Evolutionary conservation across 2,329 filamentous ascomycete species (phyloP).

Genomic region (Venturia oleaginea): DNA sequence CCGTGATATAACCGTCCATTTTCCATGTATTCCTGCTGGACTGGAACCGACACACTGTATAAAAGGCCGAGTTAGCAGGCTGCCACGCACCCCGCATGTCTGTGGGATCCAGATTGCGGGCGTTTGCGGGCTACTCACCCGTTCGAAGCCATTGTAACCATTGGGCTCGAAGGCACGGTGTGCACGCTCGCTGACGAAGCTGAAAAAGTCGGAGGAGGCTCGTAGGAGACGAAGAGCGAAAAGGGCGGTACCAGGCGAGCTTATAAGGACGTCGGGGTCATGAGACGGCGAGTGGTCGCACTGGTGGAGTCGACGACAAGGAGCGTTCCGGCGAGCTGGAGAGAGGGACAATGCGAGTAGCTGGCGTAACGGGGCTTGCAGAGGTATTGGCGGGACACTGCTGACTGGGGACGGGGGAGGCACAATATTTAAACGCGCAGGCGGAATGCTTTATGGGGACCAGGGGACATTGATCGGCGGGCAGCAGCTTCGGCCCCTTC

Average conservation of each 20-base stretch:
- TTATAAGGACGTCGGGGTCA: conserved; percentile 11
- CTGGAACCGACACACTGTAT: conserved; percentile 28
- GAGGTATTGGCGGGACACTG: conserved; percentile 7
- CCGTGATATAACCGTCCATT: conserved; percentile 63
- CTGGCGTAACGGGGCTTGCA: conserved; percentile 5
- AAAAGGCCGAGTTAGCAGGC: conserved; percentile 12
- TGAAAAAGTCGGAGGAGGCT: background rate
- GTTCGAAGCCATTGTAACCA: conserved; percentile 36
- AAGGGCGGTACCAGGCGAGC: conserved; percentile 7
- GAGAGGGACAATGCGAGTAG: conserved; percentile 4
- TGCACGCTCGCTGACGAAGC: conserved; percentile 1
- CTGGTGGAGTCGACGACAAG: conserved; percentile 6
- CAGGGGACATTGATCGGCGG: conserved; percentile 1
- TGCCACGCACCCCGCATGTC: background rate
- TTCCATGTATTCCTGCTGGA: conserved; percentile 44
- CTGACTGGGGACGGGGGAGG: background rate
- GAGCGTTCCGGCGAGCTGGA: conserved; percentile 5
- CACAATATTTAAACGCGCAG: conserved; percentile 7
- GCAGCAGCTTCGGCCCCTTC: background rate
- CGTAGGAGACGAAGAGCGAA: background rate
- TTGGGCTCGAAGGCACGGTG: conserved; percentile 20
- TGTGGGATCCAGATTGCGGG: conserved; percentile 3
- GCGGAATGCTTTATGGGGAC: background rate
- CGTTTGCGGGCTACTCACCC: conserved; percentile 27
- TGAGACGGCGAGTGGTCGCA: conserved; percentile 14